phyloP scores from a whole-genome alignment of 1,284 basidiomycete genomes.

The Pulveroboletus sp. region DNA sequence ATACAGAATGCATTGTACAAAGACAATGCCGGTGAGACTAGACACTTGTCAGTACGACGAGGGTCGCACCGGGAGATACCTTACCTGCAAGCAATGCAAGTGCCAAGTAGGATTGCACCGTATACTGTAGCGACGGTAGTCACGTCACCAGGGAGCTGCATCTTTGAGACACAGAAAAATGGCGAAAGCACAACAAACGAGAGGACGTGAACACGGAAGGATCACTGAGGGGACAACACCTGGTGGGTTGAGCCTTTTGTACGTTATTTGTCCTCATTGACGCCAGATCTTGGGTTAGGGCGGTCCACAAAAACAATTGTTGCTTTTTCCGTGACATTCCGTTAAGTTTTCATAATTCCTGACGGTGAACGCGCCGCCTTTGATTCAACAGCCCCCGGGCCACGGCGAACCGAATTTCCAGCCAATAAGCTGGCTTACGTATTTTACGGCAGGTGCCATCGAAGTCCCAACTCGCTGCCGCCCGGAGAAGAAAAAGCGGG shows the following conservation, averaged over 20 bases:
- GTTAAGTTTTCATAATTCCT: slow-evolving; percentile 19
- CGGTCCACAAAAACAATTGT: slow-evolving; percentile 14
- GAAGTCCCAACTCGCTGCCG: slow-evolving; percentile 3
- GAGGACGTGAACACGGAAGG: slow-evolving; percentile 32
- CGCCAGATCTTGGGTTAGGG: slow-evolving; percentile 23
- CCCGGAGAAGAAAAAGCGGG: slow-evolving; percentile 2
- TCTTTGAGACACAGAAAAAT: slow-evolving; percentile 10
- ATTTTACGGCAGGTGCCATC: slow-evolving; percentile 11
- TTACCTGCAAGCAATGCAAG: slow-evolving; percentile 33
- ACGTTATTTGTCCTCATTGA: slow-evolving; percentile 39
- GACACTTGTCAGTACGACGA: slow-evolving; percentile 11
- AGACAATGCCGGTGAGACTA: slow-evolving; percentile 51
- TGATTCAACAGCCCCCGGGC: background rate
- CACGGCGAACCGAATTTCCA: background rate
- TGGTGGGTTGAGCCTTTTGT: slow-evolving; percentile 26
- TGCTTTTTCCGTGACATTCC: slow-evolving; percentile 18
- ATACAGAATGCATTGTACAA: slow-evolving; percentile 47
- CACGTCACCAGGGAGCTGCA: slow-evolving; percentile 35
- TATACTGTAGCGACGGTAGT: slow-evolving; percentile 35
- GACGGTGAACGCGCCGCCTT: background rate
- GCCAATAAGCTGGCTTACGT: background rate
- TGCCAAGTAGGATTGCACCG: slow-evolving; percentile 34
- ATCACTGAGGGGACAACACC: slow-evolving; percentile 19
- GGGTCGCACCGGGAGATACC: background rate
- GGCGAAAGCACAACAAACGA: slow-evolving; percentile 20